Percentiles rank a stretch among this genome's conserved stretches.
phyloP scores from a whole-genome alignment of 2,329 filamentous ascomycete genomes.

The Rutstroemia sp. region DNA sequence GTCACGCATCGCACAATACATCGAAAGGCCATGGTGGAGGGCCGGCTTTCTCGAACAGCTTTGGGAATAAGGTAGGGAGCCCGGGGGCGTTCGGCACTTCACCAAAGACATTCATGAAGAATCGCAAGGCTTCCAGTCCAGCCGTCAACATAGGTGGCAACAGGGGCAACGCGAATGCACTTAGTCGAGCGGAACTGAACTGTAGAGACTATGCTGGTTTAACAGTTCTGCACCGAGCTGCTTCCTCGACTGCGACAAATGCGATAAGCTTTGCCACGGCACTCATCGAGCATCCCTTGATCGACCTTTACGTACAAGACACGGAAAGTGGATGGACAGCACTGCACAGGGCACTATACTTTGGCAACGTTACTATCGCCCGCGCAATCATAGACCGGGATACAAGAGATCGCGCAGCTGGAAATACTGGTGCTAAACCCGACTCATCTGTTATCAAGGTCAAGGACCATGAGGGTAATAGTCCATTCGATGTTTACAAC shows the following conservation, averaged over 20 bases:
- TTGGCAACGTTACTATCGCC: conserved; percentile 81
- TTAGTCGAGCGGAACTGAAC: conserved; percentile 67
- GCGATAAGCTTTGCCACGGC: conserved; percentile 70
- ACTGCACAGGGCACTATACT: conserved; percentile 82
- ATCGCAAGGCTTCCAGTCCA: conserved; percentile 45
- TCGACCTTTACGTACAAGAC: conserved; percentile 84
- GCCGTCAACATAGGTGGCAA: conserved; percentile 36
- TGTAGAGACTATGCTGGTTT: conserved; percentile 73
- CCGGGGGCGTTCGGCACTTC: conserved; percentile 35
- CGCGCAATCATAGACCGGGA: conserved; percentile 76
- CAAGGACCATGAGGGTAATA: conserved; percentile 91
- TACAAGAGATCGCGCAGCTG: conserved; percentile 34
- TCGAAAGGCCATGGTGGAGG: conserved; percentile 45
- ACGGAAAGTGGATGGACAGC: conserved; percentile 93
- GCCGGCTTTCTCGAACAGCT: conserved; percentile 33
- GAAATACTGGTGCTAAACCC: conserved; percentile 51
- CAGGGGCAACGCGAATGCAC: conserved; percentile 36
- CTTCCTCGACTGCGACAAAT: conserved; percentile 63
- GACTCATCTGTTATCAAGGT: conserved; percentile 75
- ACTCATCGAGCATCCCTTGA: conserved; percentile 71
- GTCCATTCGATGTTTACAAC: conserved; percentile 87
- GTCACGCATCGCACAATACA: conserved; percentile 43
- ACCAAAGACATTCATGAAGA: conserved; percentile 41
- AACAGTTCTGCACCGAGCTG: conserved; percentile 77
- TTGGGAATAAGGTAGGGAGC: conserved; percentile 32